A percentile compares a stretch with the other conserved stretches of the same genome.
Conservation (phyloP, 1,284 basidiomycete species). For the Ganoderma meredithae region DNA sequence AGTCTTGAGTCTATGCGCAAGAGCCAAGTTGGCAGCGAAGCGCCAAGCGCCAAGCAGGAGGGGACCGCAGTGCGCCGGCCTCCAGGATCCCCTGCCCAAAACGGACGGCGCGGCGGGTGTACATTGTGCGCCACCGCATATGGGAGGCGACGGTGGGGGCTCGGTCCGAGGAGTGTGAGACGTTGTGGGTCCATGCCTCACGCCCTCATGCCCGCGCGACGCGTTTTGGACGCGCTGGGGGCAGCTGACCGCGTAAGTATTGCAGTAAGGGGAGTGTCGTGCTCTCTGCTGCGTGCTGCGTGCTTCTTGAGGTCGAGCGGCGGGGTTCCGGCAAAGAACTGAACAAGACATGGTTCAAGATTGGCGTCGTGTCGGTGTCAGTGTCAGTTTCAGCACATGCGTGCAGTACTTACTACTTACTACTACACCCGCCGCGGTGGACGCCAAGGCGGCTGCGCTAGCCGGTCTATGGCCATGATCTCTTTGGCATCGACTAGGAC, state of each 20-base stretch:
- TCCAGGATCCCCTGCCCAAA: background rate
- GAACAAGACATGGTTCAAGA: background rate
- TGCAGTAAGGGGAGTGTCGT: background rate
- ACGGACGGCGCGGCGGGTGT: constrained; percentile 1
- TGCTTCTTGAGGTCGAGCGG: background rate
- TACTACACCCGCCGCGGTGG: background rate
- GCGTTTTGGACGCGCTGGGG: constrained; percentile 1
- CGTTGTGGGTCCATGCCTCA: constrained; percentile 4
- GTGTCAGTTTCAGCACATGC: background rate
- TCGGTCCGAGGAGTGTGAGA: background rate
- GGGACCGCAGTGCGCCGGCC: background rate
- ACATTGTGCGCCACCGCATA: background rate
- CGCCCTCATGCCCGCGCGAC: background rate
- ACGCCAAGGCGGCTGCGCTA: constrained; percentile 11
- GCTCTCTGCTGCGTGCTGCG: background rate
- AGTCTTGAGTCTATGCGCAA: background rate
- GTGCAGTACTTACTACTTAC: too few relatives aligned
- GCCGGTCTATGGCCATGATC: constrained; percentile 1
- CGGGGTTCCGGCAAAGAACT: background rate
- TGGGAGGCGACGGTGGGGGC: background rate
- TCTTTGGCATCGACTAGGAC: too few relatives aligned
- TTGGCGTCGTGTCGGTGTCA: background rate
- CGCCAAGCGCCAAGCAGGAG: background rate
- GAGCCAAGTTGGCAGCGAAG: background rate
- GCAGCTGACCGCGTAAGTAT: constrained; percentile 1